Percentiles rank a stretch among this genome's conserved stretches.
Conservation (phyloP, 805 yeast species). For the Schwanniomyces pseudopolymorphus region DNA sequence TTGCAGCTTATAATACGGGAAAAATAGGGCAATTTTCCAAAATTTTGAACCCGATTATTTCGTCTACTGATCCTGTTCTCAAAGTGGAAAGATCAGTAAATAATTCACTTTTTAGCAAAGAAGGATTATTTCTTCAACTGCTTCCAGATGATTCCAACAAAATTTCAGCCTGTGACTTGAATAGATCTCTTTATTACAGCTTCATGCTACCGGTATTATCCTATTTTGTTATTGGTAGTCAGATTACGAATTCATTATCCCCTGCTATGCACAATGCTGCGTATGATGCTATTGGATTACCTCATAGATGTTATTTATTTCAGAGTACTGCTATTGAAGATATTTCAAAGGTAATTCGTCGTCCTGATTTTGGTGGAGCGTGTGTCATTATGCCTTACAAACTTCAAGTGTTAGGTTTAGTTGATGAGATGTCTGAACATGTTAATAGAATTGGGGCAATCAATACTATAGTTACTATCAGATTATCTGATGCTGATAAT, state of each 20-base stretch:
- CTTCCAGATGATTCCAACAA: background rate
- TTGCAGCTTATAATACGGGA: conserved; percentile 8
- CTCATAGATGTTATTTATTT: conserved; percentile 8
- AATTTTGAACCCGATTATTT: conserved; percentile 10
- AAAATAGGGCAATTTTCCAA: conserved; percentile 11
- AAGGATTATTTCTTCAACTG: background rate
- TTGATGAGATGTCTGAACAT: conserved; percentile 11
- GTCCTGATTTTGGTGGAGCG: conserved; percentile 16
- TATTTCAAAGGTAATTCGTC: conserved; percentile 4
- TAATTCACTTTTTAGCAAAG: background rate
- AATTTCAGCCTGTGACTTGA: conserved; percentile 4
- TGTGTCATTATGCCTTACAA: conserved; percentile 13
- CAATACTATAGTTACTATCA: conserved; percentile 10
- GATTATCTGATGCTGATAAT: conserved; percentile 9
- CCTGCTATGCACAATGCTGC: conserved; percentile 11
- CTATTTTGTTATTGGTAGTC: conserved; percentile 12
- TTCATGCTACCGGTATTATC: conserved; percentile 10
- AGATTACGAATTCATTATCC: conserved; percentile 9
- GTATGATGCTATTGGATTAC: conserved; percentile 12
- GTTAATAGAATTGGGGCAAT: conserved; percentile 14
- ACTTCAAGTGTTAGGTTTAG: conserved; percentile 9
- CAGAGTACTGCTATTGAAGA: conserved; percentile 8
- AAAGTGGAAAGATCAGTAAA: background rate
- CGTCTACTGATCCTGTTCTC: conserved; percentile 8
- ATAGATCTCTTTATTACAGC: conserved; percentile 6